A percentile compares a stretch with the other conserved stretches of the same genome.
phyloP scores from a whole-genome alignment of 192 early-diverging fungal species.

The Backusella tarrabulga region DNA sequence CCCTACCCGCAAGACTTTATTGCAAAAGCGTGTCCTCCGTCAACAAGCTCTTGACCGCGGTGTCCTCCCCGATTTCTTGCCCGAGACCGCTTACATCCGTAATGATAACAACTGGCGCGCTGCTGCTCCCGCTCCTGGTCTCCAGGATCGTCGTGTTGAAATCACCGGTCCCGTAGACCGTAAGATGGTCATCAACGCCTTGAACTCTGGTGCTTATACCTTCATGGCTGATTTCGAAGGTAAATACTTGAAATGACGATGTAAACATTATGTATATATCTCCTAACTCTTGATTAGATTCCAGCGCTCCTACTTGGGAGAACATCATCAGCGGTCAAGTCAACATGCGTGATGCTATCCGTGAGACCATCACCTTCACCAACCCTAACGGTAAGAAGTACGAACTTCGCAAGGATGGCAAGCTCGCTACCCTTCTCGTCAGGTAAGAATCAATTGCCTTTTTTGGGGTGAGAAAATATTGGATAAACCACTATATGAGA shows the following conservation, averaged over 20 bases:
- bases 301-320: slow-evolving; percentile 96
- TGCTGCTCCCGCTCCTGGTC: slow-evolving; percentile 85
- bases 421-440: slow-evolving; percentile 88
- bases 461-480: neutral
- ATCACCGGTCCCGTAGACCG: slow-evolving; percentile 98
- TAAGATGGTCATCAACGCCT: slow-evolving; percentile 99
- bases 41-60: slow-evolving; percentile 83
- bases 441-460: slow-evolving; percentile 47
- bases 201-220: slow-evolving; percentile 91
- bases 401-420: slow-evolving; percentile 86
- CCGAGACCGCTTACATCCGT: slow-evolving; percentile 89
- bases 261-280: neutral
- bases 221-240: slow-evolving; percentile 99
- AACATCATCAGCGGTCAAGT: slow-evolving; percentile 87
- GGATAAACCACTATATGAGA: neutral
- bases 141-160: slow-evolving; percentile 92
- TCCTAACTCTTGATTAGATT: slow-evolving; percentile 57
- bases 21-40: slow-evolving; percentile 76
- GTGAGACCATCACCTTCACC: slow-evolving; percentile 81
- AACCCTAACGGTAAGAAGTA: slow-evolving; percentile 94
- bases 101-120: slow-evolving; percentile 88
- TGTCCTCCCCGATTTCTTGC: slow-evolving; percentile 84
- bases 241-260: slow-evolving; percentile 21
- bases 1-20: slow-evolving; percentile 79
- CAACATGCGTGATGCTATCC: slow-evolving; percentile 94